These are phyloP conservation scores for Apiospora arundinis DNA, from an alignment of 2,329 filamentous ascomycete genomes.

Conservation along the genomic window DNA sequence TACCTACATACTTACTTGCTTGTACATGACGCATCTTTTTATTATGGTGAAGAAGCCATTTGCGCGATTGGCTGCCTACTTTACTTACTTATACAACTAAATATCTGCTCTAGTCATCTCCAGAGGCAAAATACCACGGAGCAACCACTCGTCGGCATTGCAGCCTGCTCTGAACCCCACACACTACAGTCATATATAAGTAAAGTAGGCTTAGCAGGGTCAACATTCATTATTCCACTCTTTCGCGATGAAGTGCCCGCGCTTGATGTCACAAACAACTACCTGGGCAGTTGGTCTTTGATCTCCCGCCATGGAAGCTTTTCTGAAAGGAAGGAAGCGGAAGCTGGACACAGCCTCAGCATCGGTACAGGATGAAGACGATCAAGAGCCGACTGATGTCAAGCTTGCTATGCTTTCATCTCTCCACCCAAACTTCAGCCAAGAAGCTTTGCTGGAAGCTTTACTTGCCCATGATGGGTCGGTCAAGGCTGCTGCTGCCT, in stretches of 20 bases:
- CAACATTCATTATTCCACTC: background rate
- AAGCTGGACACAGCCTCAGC: slow-evolving; percentile 42
- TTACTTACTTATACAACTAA: background rate
- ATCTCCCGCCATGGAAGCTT: slow-evolving; percentile 57
- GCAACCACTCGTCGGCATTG: background rate
- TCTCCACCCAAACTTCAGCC: slow-evolving; percentile 68
- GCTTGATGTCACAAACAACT: background rate
- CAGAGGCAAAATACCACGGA: background rate
- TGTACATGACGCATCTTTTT: background rate
- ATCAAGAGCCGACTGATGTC: slow-evolving; percentile 84
- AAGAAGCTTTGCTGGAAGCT: slow-evolving; percentile 76
- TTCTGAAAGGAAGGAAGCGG: slow-evolving; percentile 61
- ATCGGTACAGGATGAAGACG: slow-evolving; percentile 39
- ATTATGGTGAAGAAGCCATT: background rate
- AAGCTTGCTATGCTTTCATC: slow-evolving; percentile 87
- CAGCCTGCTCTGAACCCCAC: background rate
- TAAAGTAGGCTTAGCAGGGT: background rate
- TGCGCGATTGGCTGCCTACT: background rate
- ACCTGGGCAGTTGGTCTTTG: background rate
- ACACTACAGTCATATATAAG: background rate
- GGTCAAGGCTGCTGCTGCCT: slow-evolving; percentile 67
- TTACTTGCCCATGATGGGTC: slow-evolving; percentile 80
- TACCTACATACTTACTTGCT: no score
- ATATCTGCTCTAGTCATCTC: background rate
- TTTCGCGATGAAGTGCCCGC: slow-evolving; percentile 1